Conservation (phyloP, 768 basidiomycete species). For the Boletus fagicola region DNA sequence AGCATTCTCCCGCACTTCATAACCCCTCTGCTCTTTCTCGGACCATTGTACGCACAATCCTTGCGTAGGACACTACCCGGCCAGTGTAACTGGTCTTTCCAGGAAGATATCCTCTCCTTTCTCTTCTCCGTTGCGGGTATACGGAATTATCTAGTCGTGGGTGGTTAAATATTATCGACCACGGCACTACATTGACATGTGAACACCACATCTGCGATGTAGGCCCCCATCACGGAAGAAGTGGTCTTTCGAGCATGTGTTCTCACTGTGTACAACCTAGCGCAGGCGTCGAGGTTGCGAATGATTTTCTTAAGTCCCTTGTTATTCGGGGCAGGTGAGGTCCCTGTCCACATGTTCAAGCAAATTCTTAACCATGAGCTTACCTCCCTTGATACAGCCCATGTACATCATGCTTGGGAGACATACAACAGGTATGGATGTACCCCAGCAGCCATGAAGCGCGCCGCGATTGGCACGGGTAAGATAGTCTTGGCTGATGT, state of each 20-base stretch:
- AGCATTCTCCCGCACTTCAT: constrained; percentile 54
- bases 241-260: constrained; percentile 87
- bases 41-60: constrained; percentile 65
- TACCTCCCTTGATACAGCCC: constrained; percentile 51
- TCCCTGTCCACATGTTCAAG: not conserved
- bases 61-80: constrained; percentile 50
- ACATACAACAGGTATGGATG: constrained; percentile 73
- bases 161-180: constrained; percentile 15
- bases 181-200: not conserved
- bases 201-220: not conserved
- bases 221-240: constrained; percentile 94
- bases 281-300: constrained; percentile 48
- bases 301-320: constrained; percentile 83
- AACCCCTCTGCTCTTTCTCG: constrained; percentile 71
- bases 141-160: constrained; percentile 64
- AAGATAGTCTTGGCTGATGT: constrained; percentile 19
- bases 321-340: constrained; percentile 82
- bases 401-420: constrained; percentile 91
- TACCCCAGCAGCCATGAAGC: constrained; percentile 58
- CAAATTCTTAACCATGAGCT: constrained; percentile 1
- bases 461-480: constrained; percentile 59
- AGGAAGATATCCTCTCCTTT: constrained; percentile 37
- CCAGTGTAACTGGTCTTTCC: constrained; percentile 49
- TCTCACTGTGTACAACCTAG: constrained; percentile 67
- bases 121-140: constrained; percentile 56